phyloP scores from a whole-genome alignment of 495 filamentous ascomycete species.

The Aspergillus bertholletiae region DNA sequence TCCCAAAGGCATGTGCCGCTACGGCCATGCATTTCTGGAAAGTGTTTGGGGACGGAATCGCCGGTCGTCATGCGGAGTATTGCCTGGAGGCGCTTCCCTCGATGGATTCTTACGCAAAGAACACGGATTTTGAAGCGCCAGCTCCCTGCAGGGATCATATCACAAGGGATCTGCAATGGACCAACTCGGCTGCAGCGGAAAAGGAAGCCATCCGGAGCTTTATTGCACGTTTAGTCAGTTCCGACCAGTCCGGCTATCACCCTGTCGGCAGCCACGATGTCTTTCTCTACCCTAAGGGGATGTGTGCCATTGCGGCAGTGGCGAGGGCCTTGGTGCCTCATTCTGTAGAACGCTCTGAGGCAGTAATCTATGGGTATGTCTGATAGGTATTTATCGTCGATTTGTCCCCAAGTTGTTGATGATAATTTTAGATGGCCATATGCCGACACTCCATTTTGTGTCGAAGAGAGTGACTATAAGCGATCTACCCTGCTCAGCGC shows the following conservation, averaged over 20 bases:
- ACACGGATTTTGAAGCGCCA: constrained; percentile 4
- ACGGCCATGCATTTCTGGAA: constrained; percentile 24
- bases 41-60: constrained; percentile 35
- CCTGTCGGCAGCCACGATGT: constrained; percentile 50
- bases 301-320: constrained; percentile 36
- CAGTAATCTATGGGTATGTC: constrained; percentile 29
- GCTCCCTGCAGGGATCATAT: not conserved
- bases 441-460: constrained; percentile 22
- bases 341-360: constrained; percentile 23
- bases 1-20: not conserved
- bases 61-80: constrained; percentile 33
- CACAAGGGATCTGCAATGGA: constrained; percentile 40
- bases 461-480: constrained; percentile 29
- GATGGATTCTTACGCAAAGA: constrained; percentile 11
- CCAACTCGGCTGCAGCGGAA: constrained; percentile 69
- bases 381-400: not conserved
- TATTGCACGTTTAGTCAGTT: constrained; percentile 28
- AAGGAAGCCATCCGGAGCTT: constrained; percentile 52
- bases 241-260: constrained; percentile 14
- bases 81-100: constrained; percentile 24
- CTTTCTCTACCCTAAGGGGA: constrained; percentile 41
- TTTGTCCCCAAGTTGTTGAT: not conserved
- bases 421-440: constrained; percentile 8
- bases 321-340: constrained; percentile 14
- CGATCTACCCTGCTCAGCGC: constrained; percentile 28